Conservation (phyloP, 805 yeast genomes). For the Cyberlindnera sargentensis region DNA sequence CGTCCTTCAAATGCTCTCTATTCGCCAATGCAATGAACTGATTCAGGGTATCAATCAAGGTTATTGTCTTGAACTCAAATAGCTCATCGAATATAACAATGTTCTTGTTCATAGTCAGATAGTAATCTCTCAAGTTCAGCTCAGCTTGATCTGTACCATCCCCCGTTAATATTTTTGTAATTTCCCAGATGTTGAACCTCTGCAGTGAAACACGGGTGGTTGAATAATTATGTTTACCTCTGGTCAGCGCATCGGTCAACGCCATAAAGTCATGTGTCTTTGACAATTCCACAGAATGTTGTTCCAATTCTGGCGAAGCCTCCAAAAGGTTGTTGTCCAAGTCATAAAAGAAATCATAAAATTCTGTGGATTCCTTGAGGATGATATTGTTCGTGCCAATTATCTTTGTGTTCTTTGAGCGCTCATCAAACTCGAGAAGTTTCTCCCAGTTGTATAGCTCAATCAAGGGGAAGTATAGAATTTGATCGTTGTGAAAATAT, state of each 20-base stretch:
- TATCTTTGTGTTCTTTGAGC: slow-evolving; percentile 28
- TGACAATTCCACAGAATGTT: not conserved
- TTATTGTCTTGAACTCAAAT: slow-evolving; percentile 23
- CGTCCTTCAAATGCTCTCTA: no score
- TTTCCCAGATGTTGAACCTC: slow-evolving; percentile 26
- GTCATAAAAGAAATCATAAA: slow-evolving; percentile 60
- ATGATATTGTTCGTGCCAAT: slow-evolving; percentile 67
- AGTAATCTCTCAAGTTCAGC: slow-evolving; percentile 25
- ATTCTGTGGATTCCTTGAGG: slow-evolving; percentile 43
- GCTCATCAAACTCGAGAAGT: slow-evolving; percentile 24
- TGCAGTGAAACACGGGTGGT: slow-evolving; percentile 24
- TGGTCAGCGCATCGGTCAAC: slow-evolving; percentile 6
- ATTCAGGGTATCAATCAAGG: slow-evolving; percentile 13
- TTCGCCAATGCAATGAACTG: slow-evolving; percentile 1
- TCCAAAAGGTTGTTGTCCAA: slow-evolving; percentile 41
- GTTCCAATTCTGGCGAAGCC: slow-evolving; percentile 4
- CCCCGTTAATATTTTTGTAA: slow-evolving; percentile 23
- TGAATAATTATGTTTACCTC: slow-evolving; percentile 23
- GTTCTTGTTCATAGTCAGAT: slow-evolving; percentile 25
- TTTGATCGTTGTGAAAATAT: slow-evolving; percentile 36
- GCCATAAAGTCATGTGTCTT: slow-evolving; percentile 19
- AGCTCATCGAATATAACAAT: slow-evolving; percentile 27
- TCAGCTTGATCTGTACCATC: slow-evolving; percentile 13
- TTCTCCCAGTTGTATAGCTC: slow-evolving; percentile 53
- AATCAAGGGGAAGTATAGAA: slow-evolving; percentile 46